Evolutionary conservation across 2,329 filamentous ascomycete genomes (phyloP), one percentile per base, ranked within the genome.

Genomic region (Pochonia chlamydosporia): DNA sequence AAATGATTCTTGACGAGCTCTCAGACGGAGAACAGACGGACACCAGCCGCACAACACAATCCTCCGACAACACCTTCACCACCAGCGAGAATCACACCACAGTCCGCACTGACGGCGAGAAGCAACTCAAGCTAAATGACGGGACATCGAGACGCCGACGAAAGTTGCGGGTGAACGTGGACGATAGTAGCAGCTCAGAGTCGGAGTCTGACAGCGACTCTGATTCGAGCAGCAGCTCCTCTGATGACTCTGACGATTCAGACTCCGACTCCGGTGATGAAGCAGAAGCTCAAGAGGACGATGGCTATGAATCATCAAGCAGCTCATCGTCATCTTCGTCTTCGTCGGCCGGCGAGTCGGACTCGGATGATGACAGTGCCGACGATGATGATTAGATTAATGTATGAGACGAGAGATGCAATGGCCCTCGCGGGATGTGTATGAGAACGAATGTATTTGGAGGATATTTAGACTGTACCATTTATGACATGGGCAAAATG

Each of bases 1-100:
- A 84, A 61, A 69, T 73, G 52, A 70, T 84, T 25, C 54, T 81
- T 28, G 73, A 73, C 26, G 74, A 79, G 56, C 65, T 84, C n/a
- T 73, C 70, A 1, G 74, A 76, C 44, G 68, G 66, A 42, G 73
- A 70, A 20, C 69, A 72, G 46, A 68, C 64, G 40, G 63, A 65
- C 50, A 46, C 55, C 31, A 64, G 61, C 54, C 56, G 54, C 10
- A 58, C 56, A 7, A 60, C 60, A 16, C 59, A 57, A 14, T 61
- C 61, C n/a, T 61, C 62, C 31, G 56, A 54, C 28, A 43, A 44
- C 5, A 64, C 63, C 21, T 49, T 61, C 16, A 54, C 56, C 20
- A 53, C 53, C 25, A 61, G 57, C 42, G 62, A 65, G 26, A 58
- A 52, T 48, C 57, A 55, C 36, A 47, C 50, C 13, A 57, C 52